Evolutionary conservation across 768 basidiomycete genomes (phyloP).

Genomic region (Trametes meyenii): DNA sequence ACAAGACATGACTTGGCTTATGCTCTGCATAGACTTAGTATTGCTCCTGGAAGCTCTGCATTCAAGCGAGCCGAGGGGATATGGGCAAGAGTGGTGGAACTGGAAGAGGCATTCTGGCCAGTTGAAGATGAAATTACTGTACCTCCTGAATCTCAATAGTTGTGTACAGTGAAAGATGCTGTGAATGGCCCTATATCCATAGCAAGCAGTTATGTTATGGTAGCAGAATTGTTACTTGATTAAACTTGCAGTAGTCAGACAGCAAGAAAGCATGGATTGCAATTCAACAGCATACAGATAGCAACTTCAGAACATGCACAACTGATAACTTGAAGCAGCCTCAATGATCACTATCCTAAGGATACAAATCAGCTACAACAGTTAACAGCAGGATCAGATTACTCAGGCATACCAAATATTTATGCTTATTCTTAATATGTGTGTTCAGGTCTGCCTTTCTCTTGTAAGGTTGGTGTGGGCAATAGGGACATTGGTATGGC

Average conservation of each 20-base stretch:
- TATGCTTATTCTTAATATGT: neutral
- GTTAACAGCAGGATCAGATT: neutral
- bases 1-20: neutral
- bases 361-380: neutral
- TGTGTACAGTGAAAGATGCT: too few species aligned
- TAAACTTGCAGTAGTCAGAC: neutral
- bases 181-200: too few species aligned
- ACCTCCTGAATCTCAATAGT: neutral
- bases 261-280: neutral
- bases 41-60: constrained; percentile 38
- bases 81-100: constrained; percentile 60
- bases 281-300: neutral
- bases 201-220: too few species aligned
- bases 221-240: too few species aligned
- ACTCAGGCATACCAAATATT: neutral
- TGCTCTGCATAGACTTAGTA: constrained; percentile 33
- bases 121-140: constrained; percentile 38
- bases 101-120: constrained; percentile 68
- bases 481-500: neutral
- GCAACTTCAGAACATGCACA: neutral
- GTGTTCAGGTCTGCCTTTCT: neutral
- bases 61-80: constrained; percentile 50
- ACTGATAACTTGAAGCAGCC: neutral
- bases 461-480: neutral
- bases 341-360: neutral